Percentiles rank a stretch among this genome's conserved stretches.
These are phyloP conservation scores for Onygena corvina DNA, from an alignment of 2,329 filamentous ascomycete genomes.

Conservation along the genomic window DNA sequence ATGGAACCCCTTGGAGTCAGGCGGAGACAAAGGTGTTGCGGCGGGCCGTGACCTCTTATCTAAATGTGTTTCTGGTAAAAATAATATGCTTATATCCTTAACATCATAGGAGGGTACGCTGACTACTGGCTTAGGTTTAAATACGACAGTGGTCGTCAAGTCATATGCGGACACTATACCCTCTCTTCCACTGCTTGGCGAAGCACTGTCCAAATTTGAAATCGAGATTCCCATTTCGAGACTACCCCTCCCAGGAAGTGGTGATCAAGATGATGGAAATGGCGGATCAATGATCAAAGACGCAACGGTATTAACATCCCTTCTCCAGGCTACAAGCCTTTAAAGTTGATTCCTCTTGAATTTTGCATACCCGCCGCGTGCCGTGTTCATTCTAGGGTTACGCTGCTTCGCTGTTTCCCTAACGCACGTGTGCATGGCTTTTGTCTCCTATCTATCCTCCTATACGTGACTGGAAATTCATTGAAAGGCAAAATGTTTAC, in stretches of 20 bases:
- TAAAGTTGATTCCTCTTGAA: not conserved
- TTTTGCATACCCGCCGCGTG: not conserved
- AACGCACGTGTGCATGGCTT: not conserved
- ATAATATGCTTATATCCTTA: not conserved
- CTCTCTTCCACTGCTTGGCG: slow-evolving; percentile 56
- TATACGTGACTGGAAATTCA: not conserved
- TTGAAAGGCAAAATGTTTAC: slow-evolving; percentile 3
- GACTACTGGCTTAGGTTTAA: slow-evolving; percentile 44
- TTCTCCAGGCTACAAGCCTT: slow-evolving; percentile 14
- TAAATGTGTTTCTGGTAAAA: slow-evolving; percentile 64
- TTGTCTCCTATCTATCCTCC: not conserved
- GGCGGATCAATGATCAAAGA: slow-evolving; percentile 57
- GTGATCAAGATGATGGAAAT: slow-evolving; percentile 39
- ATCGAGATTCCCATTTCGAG: slow-evolving; percentile 61
- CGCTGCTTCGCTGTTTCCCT: not conserved
- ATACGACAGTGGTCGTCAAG: slow-evolving; percentile 65
- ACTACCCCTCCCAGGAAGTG: slow-evolving; percentile 42
- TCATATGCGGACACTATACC: slow-evolving; percentile 64
- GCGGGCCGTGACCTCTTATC: slow-evolving; percentile 65
- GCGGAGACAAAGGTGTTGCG: slow-evolving; percentile 48
- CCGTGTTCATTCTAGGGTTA: not conserved
- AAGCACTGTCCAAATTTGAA: slow-evolving; percentile 58
- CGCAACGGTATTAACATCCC: slow-evolving; percentile 46
- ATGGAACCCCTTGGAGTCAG: slow-evolving; percentile 58
- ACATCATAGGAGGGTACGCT: slow-evolving; percentile 5